A percentile compares a stretch with the other conserved stretches of the same genome.
Evolutionary conservation across 805 yeast species (phyloP).

Genomic region (Kuraishia ogatae): DNA sequence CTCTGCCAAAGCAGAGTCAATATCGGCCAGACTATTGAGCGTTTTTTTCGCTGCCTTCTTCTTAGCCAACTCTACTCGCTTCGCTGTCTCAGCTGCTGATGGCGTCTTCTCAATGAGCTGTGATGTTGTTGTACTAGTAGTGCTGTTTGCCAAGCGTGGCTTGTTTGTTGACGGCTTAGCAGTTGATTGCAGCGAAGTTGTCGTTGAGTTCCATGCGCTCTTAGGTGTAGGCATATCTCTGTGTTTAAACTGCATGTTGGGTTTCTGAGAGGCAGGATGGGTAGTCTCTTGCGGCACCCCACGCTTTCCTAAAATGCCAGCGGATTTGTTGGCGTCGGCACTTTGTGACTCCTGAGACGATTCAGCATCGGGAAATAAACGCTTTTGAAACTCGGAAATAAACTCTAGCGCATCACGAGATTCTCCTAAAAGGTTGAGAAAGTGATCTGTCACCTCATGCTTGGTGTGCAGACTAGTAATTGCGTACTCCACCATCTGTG

Average conservation of each 20-base stretch:
- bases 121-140: constrained; percentile 32
- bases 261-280: neutral
- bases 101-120: constrained; percentile 35
- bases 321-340: neutral
- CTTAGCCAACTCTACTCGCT: constrained; percentile 13
- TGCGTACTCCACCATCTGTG: constrained; percentile 48
- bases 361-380: constrained; percentile 23
- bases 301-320: constrained; percentile 1
- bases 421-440: constrained; percentile 48
- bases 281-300: constrained; percentile 6
- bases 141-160: constrained; percentile 5
- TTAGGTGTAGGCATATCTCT: constrained; percentile 3
- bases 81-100: constrained; percentile 14
- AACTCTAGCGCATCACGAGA: constrained; percentile 43
- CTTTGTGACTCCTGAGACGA: neutral
- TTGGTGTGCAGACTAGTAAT: constrained; percentile 32
- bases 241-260: constrained; percentile 6
- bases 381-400: constrained; percentile 32
- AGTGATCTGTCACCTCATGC: constrained; percentile 40
- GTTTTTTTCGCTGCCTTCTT: constrained; percentile 31
- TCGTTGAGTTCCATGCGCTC: neutral
- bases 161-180: neutral
- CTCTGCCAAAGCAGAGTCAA: constrained; percentile 37
- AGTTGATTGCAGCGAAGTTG: neutral
- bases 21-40: constrained; percentile 41